Evolutionary conservation across 2,329 filamentous ascomycete species (phyloP).

Genomic region (Colletotrichum chrysophilum): DNA sequence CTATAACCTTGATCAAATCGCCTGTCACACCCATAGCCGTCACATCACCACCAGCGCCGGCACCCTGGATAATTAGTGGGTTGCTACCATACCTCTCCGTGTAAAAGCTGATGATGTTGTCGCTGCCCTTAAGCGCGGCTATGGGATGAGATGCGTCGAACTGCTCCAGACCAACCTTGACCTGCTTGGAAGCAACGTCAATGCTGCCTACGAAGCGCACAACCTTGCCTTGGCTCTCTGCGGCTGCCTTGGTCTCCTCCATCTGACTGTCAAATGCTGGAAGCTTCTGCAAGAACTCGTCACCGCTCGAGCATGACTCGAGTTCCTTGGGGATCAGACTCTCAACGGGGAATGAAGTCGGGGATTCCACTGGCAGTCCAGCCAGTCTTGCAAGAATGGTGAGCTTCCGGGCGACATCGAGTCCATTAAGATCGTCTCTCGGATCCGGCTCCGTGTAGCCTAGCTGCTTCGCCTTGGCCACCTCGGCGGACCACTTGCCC

Average conservation of each 20-base stretch:
- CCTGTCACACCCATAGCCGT: constrained; percentile 98
- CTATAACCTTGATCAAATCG: constrained; percentile 88
- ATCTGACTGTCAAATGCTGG: constrained; percentile 87
- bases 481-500: constrained; percentile 89
- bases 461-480: constrained; percentile 88
- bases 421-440: constrained; percentile 83
- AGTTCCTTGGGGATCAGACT: constrained; percentile 90
- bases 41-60: constrained; percentile 91
- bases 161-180: constrained; percentile 92
- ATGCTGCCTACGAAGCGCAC: constrained; percentile 94
- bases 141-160: constrained; percentile 90
- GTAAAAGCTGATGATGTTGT: constrained; percentile 99
- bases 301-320: constrained; percentile 75
- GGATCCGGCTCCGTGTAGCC: constrained; percentile 93
- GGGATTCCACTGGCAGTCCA: constrained; percentile 80
- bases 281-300: constrained; percentile 84
- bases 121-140: constrained; percentile 92
- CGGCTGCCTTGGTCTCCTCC: constrained; percentile 85
- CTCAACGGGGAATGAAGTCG: constrained; percentile 91
- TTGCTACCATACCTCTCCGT: constrained; percentile 92
- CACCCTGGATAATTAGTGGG: constrained; percentile 92
- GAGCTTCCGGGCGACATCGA: constrained; percentile 93
- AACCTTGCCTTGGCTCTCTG: constrained; percentile 87
- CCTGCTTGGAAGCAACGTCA: constrained; percentile 78
- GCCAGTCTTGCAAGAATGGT: constrained; percentile 90